Conservation (phyloP, 2,329 filamentous ascomycete species). For the Pseudogymnoascus sp. region DNA sequence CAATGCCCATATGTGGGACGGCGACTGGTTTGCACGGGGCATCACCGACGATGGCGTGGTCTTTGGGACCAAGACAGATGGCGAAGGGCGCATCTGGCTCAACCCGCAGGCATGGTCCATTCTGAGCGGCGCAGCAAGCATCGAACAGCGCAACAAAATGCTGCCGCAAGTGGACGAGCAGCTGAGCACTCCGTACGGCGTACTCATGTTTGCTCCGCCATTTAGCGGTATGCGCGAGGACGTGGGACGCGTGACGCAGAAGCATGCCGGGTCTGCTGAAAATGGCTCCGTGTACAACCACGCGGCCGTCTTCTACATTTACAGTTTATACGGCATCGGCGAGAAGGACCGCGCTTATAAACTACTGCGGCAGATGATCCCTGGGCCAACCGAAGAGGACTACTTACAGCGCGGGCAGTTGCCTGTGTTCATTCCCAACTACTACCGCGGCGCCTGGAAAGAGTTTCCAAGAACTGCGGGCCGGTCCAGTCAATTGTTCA, state of each 20-base stretch:
- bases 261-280: slow-evolving; percentile 50
- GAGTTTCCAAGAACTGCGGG: slow-evolving; percentile 45
- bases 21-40: slow-evolving; percentile 49
- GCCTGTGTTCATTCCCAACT: slow-evolving; percentile 51
- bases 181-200: slow-evolving; percentile 46
- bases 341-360: slow-evolving; percentile 44
- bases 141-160: slow-evolving; percentile 37
- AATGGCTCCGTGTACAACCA: slow-evolving; percentile 54
- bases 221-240: slow-evolving; percentile 51
- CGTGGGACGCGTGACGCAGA: slow-evolving; percentile 51
- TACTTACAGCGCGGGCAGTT: slow-evolving; percentile 47
- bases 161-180: slow-evolving; percentile 43
- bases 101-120: slow-evolving; percentile 51
- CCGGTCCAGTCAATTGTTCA: slow-evolving; percentile 50
- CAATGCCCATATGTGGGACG: slow-evolving; percentile 47
- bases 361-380: slow-evolving; percentile 46
- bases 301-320: slow-evolving; percentile 47
- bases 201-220: slow-evolving; percentile 49
- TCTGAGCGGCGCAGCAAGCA: slow-evolving; percentile 43
- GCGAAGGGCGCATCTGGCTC: slow-evolving; percentile 50
- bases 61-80: slow-evolving; percentile 44
- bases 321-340: slow-evolving; percentile 44
- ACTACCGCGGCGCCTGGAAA: slow-evolving; percentile 46
- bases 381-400: slow-evolving; percentile 44
- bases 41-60: slow-evolving; percentile 49